Base-by-base conservation (phyloP, 176 grass and related monocot genomes). In the Lolium multiflorum region DNA sequence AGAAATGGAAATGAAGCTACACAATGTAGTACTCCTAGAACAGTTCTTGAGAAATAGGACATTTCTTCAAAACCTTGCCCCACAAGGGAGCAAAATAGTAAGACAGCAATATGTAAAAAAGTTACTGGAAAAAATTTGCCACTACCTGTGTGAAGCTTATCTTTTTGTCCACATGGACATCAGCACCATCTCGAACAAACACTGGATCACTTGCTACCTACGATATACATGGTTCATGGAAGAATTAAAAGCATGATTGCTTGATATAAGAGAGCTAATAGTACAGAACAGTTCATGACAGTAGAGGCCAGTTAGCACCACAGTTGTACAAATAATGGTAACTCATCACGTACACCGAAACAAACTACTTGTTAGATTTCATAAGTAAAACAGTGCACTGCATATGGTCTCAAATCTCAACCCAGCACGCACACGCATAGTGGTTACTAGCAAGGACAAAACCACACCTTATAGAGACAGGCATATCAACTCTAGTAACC, bases 101-200 rank as follows among this genome's bases (percentile, higher is more conserved):
- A 25, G 38, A 74, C 25, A 80, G 17, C 26, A 74, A 50, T 37
- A 55, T 17, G 25, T 35, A 81, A 87, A 74, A 3, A 20, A 77
- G 38, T 46, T 80, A 16, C 37, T 4, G 21, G 7, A 25, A 86
- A 67, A n/a, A 74, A 78, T 9, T 35, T 85, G 69, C 21, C 63
- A 89, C 80, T 90, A 84, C 94, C 93, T 98, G 86, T 79, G 93
- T 98, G 81, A 98, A 95, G 85, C 84, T 92, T 94, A 98, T 95
- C 49, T 66, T 85, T 66, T 89, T 82, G 37, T 95, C 91, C 10
- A 98, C 91, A 82, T 98, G 88, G 25, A 98, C 83, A 57, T 98
- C 93, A 88, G 93, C 74, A 84, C 96, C 96, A 89, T 98, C 96
- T 91, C 93, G 88, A 56, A 62, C 52, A 89, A 94, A 98, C 65